Evolutionary conservation across 164 flowering plant species (phyloP), one percentile per base, ranked within the genome.

Genomic region (Akebia trifoliata): DNA sequence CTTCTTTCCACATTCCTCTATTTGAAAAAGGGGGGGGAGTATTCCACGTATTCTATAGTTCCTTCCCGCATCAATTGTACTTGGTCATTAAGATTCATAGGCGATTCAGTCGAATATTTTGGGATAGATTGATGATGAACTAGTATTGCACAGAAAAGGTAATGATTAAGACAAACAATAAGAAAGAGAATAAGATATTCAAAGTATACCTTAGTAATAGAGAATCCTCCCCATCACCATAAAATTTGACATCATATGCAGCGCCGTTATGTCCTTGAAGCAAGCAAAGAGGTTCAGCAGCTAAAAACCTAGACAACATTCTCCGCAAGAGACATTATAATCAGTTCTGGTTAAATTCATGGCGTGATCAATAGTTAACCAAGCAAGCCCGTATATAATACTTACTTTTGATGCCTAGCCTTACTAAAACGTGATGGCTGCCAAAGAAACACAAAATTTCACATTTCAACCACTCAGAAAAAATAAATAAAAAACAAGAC

Each of bases 201-300:
- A 8, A 30, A 50, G 6, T 18, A 32, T 14, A 73, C 77, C 77
- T 73, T 39, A 73, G 43, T 8, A 69, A 54, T 44, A 70, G 39
- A 14, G 85, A 64, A 68, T 90, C 90, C 26, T 88, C 87, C 15
- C 67, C 80, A 15, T 79, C 64, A 0, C 90, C 95, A 22, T 80
- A 90, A 66, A 90, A 94, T 58, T 90, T 83, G 58, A 83, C 81
- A 78, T 94, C 99, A 68, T 90, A 94, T 4, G 87, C 89, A 51
- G 99, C 96, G 35, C 97, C 99, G 55, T 84, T 76, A 62, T 90
- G 99, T 39, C 76, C 99, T 63, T 63, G 74, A 48, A 85, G 62
- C 29, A 75, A 66, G 45, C 76, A 77, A 61, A 55, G 34, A 12
- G 99, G 95, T 57, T 82, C 85, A 30, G 86, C 86, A 50, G 62